Conservation (phyloP, 306 rosid genomes). For the Rosa chinensis region DNA sequence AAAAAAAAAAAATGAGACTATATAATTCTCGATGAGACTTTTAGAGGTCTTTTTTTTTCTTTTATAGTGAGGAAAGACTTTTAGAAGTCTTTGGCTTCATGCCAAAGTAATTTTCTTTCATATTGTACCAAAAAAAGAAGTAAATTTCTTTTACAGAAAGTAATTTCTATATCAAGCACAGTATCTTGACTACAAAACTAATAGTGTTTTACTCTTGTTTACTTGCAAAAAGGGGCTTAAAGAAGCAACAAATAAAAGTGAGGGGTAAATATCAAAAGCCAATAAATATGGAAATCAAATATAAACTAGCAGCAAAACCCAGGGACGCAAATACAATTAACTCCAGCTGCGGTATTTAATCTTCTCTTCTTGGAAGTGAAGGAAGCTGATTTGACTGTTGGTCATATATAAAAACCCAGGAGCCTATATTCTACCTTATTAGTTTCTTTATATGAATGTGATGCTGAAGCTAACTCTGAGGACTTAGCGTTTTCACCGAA, state of each 20-base stretch:
- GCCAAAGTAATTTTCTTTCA: not conserved
- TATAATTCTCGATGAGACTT: not conserved
- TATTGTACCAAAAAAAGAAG: not conserved
- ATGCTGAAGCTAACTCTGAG: conserved; percentile 2
- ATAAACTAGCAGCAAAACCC: conserved; percentile 2
- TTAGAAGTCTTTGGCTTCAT: conserved; percentile 6
- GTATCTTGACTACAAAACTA: not conserved
- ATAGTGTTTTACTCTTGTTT: not conserved
- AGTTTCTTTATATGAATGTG: not conserved
- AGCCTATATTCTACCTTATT: not conserved
- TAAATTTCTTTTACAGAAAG: not conserved
- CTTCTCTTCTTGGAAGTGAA: not conserved
- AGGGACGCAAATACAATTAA: conserved; percentile 11
- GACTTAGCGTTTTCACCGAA: conserved; percentile 23
- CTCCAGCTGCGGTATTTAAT: not conserved
- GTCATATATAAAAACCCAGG: not conserved
- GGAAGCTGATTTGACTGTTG: not conserved
- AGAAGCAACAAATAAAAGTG: not conserved
- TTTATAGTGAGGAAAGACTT: no score
- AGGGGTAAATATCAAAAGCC: not conserved
- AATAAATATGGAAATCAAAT: no score
- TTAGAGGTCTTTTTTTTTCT: not conserved
- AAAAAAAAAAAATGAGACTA: no score
- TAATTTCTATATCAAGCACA: not conserved
- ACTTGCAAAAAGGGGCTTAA: not conserved